A percentile compares a stretch with the other conserved stretches of the same genome.
Conservation (phyloP, 768 basidiomycete species). For the Phaeolepiota aurea region DNA sequence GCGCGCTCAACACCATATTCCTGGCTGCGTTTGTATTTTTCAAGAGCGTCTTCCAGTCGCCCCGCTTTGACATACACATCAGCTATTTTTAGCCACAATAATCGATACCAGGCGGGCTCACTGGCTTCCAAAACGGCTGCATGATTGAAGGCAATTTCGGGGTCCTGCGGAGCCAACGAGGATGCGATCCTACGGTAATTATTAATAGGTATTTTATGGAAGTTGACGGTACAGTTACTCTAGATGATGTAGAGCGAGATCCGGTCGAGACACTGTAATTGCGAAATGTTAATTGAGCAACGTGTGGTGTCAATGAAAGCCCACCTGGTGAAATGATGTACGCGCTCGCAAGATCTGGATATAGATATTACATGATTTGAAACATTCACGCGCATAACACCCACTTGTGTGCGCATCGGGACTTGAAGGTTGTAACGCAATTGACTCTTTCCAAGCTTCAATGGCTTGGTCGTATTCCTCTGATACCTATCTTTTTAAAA, state of each 20-base stretch:
- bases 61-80: slow-evolving; percentile 44
- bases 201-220: slow-evolving; percentile 21
- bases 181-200: slow-evolving; percentile 59
- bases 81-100: slow-evolving; percentile 14
- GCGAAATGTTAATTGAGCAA: slow-evolving; percentile 2
- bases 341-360: slow-evolving; percentile 76
- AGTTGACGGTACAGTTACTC: slow-evolving; percentile 36
- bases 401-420: slow-evolving; percentile 84
- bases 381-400: slow-evolving; percentile 16
- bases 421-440: slow-evolving; percentile 72
- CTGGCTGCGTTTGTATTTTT: slow-evolving; percentile 74
- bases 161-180: slow-evolving; percentile 80
- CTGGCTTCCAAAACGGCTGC: slow-evolving; percentile 88
- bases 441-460: slow-evolving; percentile 78
- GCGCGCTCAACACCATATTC: slow-evolving; percentile 77
- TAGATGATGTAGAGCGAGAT: slow-evolving; percentile 81
- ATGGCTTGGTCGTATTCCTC: slow-evolving; percentile 89
- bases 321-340: slow-evolving; percentile 67
- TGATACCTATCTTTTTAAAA: slow-evolving; percentile 19
- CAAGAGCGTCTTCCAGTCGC: slow-evolving; percentile 70
- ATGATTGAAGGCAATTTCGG: slow-evolving; percentile 87
- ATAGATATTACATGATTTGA: slow-evolving; percentile 5
- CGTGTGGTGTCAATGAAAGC: slow-evolving; percentile 2
- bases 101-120: slow-evolving; percentile 25
- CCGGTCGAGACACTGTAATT: slow-evolving; percentile 60